Conservation (phyloP, 164 flowering plant species). For the Cinnamomum micranthum region DNA sequence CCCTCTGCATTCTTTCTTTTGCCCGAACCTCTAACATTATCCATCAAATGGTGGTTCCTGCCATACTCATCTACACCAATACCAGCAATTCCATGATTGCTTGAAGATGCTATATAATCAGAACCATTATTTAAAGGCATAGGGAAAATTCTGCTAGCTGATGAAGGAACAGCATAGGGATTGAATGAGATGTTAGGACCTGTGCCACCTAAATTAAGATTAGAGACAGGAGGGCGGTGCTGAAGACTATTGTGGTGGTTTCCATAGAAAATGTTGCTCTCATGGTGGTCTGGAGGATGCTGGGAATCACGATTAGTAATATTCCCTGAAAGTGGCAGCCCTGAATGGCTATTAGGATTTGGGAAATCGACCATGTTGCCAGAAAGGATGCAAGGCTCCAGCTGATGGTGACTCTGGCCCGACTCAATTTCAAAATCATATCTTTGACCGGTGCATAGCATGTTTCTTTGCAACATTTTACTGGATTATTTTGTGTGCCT, state of each 20-base stretch:
- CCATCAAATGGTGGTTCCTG: slow-evolving; percentile 42
- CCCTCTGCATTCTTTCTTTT: slow-evolving; percentile 76
- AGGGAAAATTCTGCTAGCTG: slow-evolving; percentile 35
- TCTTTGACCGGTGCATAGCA: slow-evolving; percentile 41
- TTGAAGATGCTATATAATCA: slow-evolving; percentile 47
- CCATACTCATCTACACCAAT: slow-evolving; percentile 43
- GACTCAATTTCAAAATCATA: slow-evolving; percentile 47
- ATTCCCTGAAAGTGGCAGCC: slow-evolving; percentile 43
- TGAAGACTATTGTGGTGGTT: slow-evolving; percentile 45
- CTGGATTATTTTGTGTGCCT: background rate
- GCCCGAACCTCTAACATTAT: slow-evolving; percentile 46
- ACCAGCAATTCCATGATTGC: slow-evolving; percentile 37
- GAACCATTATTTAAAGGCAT: slow-evolving; percentile 36
- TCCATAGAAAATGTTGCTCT: slow-evolving; percentile 38
- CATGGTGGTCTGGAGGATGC: slow-evolving; percentile 46
- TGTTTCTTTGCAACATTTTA: slow-evolving; percentile 60
- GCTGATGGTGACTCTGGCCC: slow-evolving; percentile 35
- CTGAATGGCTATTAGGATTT: slow-evolving; percentile 37
- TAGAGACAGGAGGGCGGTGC: slow-evolving; percentile 40
- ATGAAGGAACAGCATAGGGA: slow-evolving; percentile 45
- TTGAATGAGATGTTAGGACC: slow-evolving; percentile 31
- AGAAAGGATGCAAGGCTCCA: slow-evolving; percentile 43
- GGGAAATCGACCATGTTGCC: slow-evolving; percentile 34
- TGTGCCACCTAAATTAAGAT: slow-evolving; percentile 33
- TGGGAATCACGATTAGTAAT: slow-evolving; percentile 30